Evolutionary conservation across 78 protist genomes (phyloP), one percentile per base, ranked within the genome.

Genomic region (Polysphondylium violaceum): DNA sequence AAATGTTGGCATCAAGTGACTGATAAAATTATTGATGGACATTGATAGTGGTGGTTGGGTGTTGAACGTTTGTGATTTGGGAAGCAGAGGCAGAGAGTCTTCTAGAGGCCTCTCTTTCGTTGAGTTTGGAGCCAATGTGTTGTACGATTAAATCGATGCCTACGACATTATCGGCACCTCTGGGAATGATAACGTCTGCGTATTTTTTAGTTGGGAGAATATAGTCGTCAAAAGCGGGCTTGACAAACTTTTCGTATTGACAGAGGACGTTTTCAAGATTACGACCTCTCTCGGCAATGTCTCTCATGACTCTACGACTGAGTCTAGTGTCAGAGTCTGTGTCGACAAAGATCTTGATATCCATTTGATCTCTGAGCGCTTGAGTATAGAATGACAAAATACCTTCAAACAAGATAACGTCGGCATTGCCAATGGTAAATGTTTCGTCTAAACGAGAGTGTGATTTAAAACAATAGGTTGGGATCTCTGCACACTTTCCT

Each of bases 181-280:
- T 61, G 38, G 97, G 97, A 23, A 95, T 76, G 50, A 95, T 95
- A 51, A 95, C 79, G 59, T 95, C 95, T 44, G 97, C 97, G 40
- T 91, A 55, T 69, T 88, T 92, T 50, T 91, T 95, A 2, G 95
- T 95, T 77, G 97, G 97, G 12, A 76, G 23, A 23, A 96, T 83
- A 33, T 88, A 96, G 50, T 94, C 93, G 11, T 94, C 96, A 58
- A 89, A 96, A 23, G 96, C 92, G 19, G 97, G 97, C 58, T 96
- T 96, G 23, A 96, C 97, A 65, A 36, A 92, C 33, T 51, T 64
- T 36, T 47, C 60, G 55, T 96, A 96, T 56, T 94, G 96, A 19
- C 27, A 23, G 17, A 96, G 44, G n/a, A 96, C 95, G 40, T 86
- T 36, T 0, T 75, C 96, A 6, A 96, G 31, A 25, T 89, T 74